Evolutionary conservation across 352 stramenopile species (phyloP), one percentile per base, ranked within the genome.

Genomic region (Phytophthora pistaciae): DNA sequence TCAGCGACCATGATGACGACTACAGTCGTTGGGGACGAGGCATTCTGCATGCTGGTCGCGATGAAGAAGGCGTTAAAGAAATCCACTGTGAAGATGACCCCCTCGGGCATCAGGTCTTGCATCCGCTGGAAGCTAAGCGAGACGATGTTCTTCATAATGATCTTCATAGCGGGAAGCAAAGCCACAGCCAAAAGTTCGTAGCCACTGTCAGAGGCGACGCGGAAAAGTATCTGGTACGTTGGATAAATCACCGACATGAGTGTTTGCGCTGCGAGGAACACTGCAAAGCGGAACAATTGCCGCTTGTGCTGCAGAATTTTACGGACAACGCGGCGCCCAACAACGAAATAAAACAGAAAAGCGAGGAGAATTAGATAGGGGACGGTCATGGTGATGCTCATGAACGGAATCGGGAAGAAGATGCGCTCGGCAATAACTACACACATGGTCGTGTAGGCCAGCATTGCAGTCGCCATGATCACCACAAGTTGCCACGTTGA

Each of bases 11-110:
- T 54, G n/a, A 72, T 72, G 2, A 54, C 23, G 1, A 23, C 46
- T 4, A 72, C 52, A 0, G 52, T 61, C 5, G n/a, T 60, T 1
- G 25, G 57, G 3, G 68, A 72, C 1, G 63, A 68, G 3, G 63
- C 42, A 1, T 10, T 64, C 14, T 75, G 55, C 68, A 75, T 75
- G 10, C 61, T 64, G 1, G 63, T 67, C 8, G 68, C 64, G 23
- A 79, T 25, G 52, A 70, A 77, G 6, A 77, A 31, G 1, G 64
- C 60, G 31, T 77, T 77, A 21, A 68, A 73, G 31, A 64, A 70
- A 31, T 70, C 66, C 7, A 74, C 60, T 2, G 27, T 71, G 55
- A 78, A 74, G 13, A 72, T 74, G n/a, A 70, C 70, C 5, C 58
- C 33, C 13, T 66, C 56, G 3, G 70, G 70, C 31, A 75, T 64